phyloP scores from a whole-genome alignment of 805 yeast genomes.

The Pichia paraexigua region DNA sequence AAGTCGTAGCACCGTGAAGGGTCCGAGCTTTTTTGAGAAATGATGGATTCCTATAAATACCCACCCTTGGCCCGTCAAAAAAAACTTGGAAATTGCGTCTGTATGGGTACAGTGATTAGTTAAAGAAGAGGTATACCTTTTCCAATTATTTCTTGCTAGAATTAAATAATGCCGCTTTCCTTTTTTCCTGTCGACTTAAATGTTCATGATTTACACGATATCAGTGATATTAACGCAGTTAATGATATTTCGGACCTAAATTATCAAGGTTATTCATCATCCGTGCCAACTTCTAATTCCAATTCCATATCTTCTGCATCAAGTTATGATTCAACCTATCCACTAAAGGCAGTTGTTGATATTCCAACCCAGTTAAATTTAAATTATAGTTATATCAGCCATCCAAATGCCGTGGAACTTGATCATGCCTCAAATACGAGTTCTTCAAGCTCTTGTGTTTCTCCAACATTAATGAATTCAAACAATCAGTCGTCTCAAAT shows the following conservation, averaged over 20 bases:
- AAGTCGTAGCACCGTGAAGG: background rate
- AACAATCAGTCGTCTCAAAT: background rate
- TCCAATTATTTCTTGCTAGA: background rate
- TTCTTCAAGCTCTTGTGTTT: conserved; percentile 7
- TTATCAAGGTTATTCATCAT: background rate
- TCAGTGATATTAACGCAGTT: background rate
- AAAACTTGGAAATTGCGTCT: background rate
- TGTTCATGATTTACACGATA: background rate
- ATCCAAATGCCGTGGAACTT: background rate
- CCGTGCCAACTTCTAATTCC: background rate
- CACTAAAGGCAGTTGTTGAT: background rate
- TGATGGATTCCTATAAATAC: background rate
- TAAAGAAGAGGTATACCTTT: background rate
- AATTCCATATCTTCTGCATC: background rate
- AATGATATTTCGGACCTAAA: background rate
- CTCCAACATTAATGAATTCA: conserved; percentile 1
- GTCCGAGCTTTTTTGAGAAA: background rate
- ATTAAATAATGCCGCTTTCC: background rate
- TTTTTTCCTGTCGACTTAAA: background rate
- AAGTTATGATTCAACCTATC: background rate
- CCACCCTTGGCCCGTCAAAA: too few relatives aligned
- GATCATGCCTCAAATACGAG: background rate
- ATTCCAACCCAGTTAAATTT: background rate
- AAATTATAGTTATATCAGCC: background rate
- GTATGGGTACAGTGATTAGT: background rate